phyloP scores from a whole-genome alignment of 2,329 filamentous ascomycete genomes.

The Ceratocystis harringtonii region DNA sequence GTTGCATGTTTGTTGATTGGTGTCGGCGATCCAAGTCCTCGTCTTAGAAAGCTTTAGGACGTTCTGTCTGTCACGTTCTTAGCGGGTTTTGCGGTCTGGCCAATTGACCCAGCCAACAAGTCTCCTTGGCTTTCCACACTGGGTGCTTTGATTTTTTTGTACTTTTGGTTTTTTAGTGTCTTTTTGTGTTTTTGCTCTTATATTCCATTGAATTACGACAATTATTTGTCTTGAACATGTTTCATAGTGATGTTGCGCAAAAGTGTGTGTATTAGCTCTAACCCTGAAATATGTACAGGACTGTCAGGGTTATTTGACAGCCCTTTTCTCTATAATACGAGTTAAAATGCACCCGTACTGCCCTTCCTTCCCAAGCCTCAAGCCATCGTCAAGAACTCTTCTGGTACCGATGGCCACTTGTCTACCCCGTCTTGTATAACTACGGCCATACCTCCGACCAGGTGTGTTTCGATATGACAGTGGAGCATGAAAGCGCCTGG shows the following conservation, averaged over 20 bases:
- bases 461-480: slow-evolving; percentile 40
- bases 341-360: too few species aligned
- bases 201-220: slow-evolving; percentile 3
- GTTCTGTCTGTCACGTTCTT: too few species aligned
- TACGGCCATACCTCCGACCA: slow-evolving; percentile 40
- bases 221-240: background rate
- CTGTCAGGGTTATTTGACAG: too few species aligned
- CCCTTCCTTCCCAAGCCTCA: background rate
- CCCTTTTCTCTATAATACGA: too few species aligned
- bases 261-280: background rate
- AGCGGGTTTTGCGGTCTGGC: too few species aligned
- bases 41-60: too few species aligned
- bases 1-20: background rate
- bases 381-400: slow-evolving; percentile 23
- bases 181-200: slow-evolving; percentile 1
- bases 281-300: background rate
- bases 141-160: slow-evolving; percentile 14
- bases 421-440: slow-evolving; percentile 36
- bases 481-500: slow-evolving; percentile 41
- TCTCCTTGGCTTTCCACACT: background rate
- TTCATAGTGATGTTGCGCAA: background rate
- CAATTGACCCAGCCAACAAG: background rate
- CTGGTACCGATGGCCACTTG: slow-evolving; percentile 29
- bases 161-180: slow-evolving; percentile 6
- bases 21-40: background rate